Evolutionary conservation across 2,329 filamentous ascomycete genomes (phyloP), one percentile per base, ranked within the genome.

Genomic region (Verticillium isaacii): DNA sequence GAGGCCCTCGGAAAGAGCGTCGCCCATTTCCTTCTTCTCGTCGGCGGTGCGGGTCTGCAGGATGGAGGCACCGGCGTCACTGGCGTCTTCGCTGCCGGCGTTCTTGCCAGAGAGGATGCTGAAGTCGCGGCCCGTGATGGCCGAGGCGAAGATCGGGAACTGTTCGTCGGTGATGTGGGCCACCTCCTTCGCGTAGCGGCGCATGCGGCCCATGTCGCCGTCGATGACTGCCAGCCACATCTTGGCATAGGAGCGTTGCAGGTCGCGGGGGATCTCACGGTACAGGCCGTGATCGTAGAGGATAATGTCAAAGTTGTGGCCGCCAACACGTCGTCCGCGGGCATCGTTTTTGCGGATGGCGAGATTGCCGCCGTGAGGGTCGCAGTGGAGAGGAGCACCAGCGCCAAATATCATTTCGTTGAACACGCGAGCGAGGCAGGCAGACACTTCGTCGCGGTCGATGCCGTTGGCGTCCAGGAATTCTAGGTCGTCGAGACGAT

Each of bases 401-500:
- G 89, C 85, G 57, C 94, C 93, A 67, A 99, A 99, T 68, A 99
- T 97, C 95, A 99, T 99, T 74, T 98, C 93, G 80, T 99, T 99
- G 83, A 99, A 99, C 63, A 99, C 92, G 63, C 89, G 88, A 0
- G 95, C 90, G 4, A 99, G 81, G 0, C 93, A 90, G 1, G 94
- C 93, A 0, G 93, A 96, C 5, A 99, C 95, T 75, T 98, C 94
- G 71, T 98, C 95, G 23, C 95, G 88, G 74, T 96, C 92, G 72
- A 99, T 99, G 62, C 86, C 85, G 72, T 96, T 90, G 7, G 83
- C 80, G 74, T 98, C 95, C 3, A 99, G 81, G 72, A 91, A 98
- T 17, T 86, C 86, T 1, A 98, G 84, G 72, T 99, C 94, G 73
- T 99, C 95, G 2, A 93, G 89, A 23, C 95, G 89, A 68, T 87